Evolutionary conservation across 2,329 filamentous ascomycete species (phyloP), one percentile per base, ranked within the genome.

Genomic region (Laburnicola sp.): DNA sequence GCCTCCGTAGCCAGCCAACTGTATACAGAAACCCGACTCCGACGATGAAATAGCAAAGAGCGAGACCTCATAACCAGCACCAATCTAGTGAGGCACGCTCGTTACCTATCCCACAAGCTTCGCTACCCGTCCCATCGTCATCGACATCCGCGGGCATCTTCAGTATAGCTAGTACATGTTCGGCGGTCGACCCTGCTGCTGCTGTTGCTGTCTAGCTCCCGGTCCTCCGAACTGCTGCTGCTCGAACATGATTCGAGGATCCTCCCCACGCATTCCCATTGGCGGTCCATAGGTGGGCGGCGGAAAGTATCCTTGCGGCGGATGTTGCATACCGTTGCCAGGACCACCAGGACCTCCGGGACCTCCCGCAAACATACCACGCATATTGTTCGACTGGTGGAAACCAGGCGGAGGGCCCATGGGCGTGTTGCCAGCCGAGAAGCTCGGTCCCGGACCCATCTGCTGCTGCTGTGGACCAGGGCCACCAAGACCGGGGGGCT

Each of bases 371-470:
- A 66, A 68, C 32, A 68, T 61, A 6, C 51, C 47, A 25, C 66
- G 60, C 56, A 71, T 64, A 50, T 60, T 65, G 28, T 64, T 60
- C 21, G 65, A 65, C 28, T 65, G 61, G 10, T 62, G 58, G 43
- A 72, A 68, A 26, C 70, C 70, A 50, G 68, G 67, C 30, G 70
- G 71, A 45, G 72, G 70, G 3, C 69, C 69, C 39, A 74, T 61
- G 5, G 71, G 71, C 4, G 71, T 73, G 56, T 70, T 72, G 6
- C 69, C 70, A 16, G 66, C 66, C 25, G 70, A 72, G 51, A 72
- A 71, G 44, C 57, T 64, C 10, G 66, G 65, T 52, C 58, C 61
- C 35, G 65, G 66, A 2, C 66, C 68, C 66, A 71, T 68, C 21
- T 69, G 66, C 27, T 63, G 63, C 34, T 63, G 62, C 49, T 60